Evolutionary conservation across 2,329 filamentous ascomycete genomes (phyloP).

Genomic region (Lasiodiplodia sp.): DNA sequence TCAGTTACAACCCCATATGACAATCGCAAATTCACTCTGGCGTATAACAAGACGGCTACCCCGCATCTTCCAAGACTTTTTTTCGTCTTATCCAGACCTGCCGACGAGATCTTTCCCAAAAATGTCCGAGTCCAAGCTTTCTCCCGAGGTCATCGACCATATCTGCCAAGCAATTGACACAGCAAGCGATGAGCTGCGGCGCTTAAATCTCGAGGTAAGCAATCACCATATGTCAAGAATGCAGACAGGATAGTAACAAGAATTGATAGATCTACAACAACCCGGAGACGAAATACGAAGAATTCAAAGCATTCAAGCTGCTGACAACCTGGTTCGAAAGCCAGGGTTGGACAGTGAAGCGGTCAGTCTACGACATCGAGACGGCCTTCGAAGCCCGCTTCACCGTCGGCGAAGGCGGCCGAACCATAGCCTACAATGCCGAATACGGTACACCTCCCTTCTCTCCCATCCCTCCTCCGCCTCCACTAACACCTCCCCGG

Average conservation of each 20-base stretch:
- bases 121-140: constrained; percentile 2
- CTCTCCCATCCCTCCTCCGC: too few relatives aligned
- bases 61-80: neutral
- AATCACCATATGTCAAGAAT: constrained; percentile 18
- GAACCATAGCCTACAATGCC: constrained; percentile 54
- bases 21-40: neutral
- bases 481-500: neutral
- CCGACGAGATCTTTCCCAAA: neutral
- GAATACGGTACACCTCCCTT: constrained; percentile 40
- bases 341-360: constrained; percentile 59
- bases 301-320: constrained; percentile 58
- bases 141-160: neutral
- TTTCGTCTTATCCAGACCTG: neutral
- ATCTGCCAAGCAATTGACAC: constrained; percentile 17
- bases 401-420: constrained; percentile 51
- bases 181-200: constrained; percentile 17
- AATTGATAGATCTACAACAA: constrained; percentile 55
- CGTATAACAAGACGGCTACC: constrained; percentile 7
- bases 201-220: constrained; percentile 15
- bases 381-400: constrained; percentile 63
- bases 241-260: constrained; percentile 37
- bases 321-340: constrained; percentile 57
- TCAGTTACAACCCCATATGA: constrained; percentile 6
- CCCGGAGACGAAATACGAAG: constrained; percentile 58
- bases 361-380: constrained; percentile 59